These are phyloP conservation scores for Crithidia acanthocephali DNA, from an alignment of 208 protist species.

Conservation along the genomic window DNA sequence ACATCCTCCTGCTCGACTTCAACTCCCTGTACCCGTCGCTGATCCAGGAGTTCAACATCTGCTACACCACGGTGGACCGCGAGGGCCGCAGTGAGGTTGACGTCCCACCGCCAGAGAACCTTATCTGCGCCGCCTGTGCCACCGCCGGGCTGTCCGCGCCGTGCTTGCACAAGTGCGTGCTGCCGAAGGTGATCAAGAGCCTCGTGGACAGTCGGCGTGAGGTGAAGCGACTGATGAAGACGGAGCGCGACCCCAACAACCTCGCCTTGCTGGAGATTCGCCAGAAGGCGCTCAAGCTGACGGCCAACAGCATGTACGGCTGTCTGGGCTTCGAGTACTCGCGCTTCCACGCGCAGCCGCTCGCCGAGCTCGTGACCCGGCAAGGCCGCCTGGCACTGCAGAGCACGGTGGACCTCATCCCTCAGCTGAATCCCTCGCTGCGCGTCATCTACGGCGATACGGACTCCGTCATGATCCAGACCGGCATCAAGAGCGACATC, in stretches of 20 bases:
- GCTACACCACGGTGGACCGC: conserved; percentile 98
- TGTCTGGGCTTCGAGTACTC: conserved; percentile 99
- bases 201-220: conserved; percentile 95
- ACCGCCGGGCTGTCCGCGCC: conserved; percentile 55
- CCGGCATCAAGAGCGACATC: conserved; percentile 90
- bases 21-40: conserved; percentile 99
- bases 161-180: conserved; percentile 89
- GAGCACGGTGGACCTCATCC: conserved; percentile 94
- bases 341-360: conserved; percentile 98
- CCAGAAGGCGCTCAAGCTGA: conserved; percentile 98
- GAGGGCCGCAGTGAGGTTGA: conserved; percentile 39
- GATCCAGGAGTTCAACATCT: conserved; percentile 99
- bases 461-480: conserved; percentile 99
- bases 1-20: conserved; percentile 99
- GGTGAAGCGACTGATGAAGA: conserved; percentile 96
- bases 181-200: conserved; percentile 95
- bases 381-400: conserved; percentile 96
- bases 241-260: conserved; percentile 80
- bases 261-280: conserved; percentile 95
- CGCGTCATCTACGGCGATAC: conserved; percentile 99
- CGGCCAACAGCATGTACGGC: conserved; percentile 99
- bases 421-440: conserved; percentile 86
- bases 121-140: conserved; percentile 81
- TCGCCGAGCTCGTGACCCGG: conserved; percentile 98
- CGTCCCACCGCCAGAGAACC: conserved; percentile 70